A percentile compares a stretch with the other conserved stretches of the same genome.
Conservation (phyloP, 2,329 filamentous ascomycete genomes). For the Clarireedia monteithiana region DNA sequence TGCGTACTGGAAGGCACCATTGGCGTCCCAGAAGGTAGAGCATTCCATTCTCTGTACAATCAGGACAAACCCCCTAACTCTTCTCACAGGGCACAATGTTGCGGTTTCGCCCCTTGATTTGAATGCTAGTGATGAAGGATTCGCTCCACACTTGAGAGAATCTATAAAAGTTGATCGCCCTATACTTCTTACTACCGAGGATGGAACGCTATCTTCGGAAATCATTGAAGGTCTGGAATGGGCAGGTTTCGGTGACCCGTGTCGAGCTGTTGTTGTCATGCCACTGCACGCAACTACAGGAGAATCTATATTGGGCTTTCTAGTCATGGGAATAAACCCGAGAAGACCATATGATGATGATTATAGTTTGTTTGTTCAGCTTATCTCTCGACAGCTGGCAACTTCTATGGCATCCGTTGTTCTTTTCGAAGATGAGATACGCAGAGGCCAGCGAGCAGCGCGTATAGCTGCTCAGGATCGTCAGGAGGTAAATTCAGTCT, state of each 20-base stretch:
- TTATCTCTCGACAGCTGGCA: slow-evolving; percentile 67
- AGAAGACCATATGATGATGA: slow-evolving; percentile 72
- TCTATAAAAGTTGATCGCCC: slow-evolving; percentile 63
- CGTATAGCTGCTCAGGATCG: slow-evolving; percentile 68
- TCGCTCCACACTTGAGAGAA: slow-evolving; percentile 68
- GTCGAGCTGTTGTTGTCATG: slow-evolving; percentile 64
- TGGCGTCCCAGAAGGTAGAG: slow-evolving; percentile 52
- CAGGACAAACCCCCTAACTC: neutral
- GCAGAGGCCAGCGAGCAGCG: slow-evolving; percentile 64
- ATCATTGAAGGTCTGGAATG: slow-evolving; percentile 61
- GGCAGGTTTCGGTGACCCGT: slow-evolving; percentile 64
- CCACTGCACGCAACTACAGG: slow-evolving; percentile 70
- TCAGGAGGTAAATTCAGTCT: slow-evolving; percentile 50
- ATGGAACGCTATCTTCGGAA: slow-evolving; percentile 54
- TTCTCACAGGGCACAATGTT: slow-evolving; percentile 54
- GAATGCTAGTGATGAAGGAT: slow-evolving; percentile 60
- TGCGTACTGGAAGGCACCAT: slow-evolving; percentile 65
- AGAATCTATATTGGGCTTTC: slow-evolving; percentile 67
- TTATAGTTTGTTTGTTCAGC: slow-evolving; percentile 68
- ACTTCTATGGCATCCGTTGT: slow-evolving; percentile 77
- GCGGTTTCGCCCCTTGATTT: slow-evolving; percentile 60
- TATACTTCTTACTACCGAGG: slow-evolving; percentile 58
- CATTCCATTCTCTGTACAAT: neutral
- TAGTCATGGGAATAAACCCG: slow-evolving; percentile 73
- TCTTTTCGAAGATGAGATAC: slow-evolving; percentile 76